Evolutionary conservation across 306 rosid genomes (phyloP).

Genomic region (Casuarina glauca): DNA sequence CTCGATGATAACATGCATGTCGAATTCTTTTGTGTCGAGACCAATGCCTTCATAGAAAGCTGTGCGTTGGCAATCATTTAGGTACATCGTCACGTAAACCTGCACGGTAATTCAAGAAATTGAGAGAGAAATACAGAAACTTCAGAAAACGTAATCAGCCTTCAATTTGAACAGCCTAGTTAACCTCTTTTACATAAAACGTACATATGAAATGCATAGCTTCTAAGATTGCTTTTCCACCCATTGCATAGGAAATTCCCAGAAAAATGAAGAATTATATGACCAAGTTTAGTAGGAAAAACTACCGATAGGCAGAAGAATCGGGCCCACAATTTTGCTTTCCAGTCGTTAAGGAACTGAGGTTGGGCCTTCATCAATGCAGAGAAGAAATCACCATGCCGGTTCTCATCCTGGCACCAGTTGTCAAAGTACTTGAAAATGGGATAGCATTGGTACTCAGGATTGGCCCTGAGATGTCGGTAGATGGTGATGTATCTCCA

Average conservation of each 20-base stretch:
- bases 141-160: background rate
- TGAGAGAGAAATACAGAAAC: background rate
- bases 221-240: background rate
- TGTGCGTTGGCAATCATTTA: constrained; percentile 95
- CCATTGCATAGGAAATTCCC: background rate
- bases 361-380: constrained; percentile 99
- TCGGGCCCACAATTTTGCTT: constrained; percentile 94
- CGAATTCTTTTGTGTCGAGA: constrained; percentile 86
- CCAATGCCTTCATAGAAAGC: constrained; percentile 98
- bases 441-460: constrained; percentile 91
- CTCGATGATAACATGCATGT: constrained; percentile 99
- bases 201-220: too few relatives aligned
- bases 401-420: constrained; percentile 99
- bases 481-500: constrained; percentile 98
- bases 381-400: constrained; percentile 98
- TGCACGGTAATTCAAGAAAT: constrained; percentile 33
- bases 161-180: background rate
- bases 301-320: constrained; percentile 97
- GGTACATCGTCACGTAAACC: constrained; percentile 98
- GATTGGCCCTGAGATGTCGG: constrained; percentile 92
- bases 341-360: constrained; percentile 97
- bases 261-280: background rate
- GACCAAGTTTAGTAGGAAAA: background rate
- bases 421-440: constrained; percentile 97
- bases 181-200: background rate